These are phyloP conservation scores for Nothophaeocryptopus gaeumannii DNA, from an alignment of 2,329 filamentous ascomycete species.

Conservation along the genomic window DNA sequence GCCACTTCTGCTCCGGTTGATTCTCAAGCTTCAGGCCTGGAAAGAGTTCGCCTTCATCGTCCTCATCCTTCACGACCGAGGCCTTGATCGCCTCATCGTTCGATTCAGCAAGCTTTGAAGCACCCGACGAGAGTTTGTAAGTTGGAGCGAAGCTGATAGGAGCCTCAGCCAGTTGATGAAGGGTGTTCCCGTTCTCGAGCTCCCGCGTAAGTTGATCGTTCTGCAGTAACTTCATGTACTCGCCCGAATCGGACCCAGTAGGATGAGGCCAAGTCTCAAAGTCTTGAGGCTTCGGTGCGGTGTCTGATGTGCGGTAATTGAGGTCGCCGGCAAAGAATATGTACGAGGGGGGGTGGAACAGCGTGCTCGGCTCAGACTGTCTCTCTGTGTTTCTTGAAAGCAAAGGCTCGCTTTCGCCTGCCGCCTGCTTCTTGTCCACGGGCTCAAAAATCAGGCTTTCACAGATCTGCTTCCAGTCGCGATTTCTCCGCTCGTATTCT, in stretches of 20 bases:
- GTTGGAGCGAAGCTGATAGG: constrained; percentile 80
- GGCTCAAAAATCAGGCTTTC: constrained; percentile 69
- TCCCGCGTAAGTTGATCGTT: constrained; percentile 79
- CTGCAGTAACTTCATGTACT: constrained; percentile 64
- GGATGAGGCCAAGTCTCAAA: constrained; percentile 61
- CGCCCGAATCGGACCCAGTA: constrained; percentile 48
- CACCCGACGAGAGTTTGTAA: constrained; percentile 73
- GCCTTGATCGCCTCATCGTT: constrained; percentile 21
- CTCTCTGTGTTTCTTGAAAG: constrained; percentile 1
- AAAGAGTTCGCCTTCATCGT: constrained; percentile 36
- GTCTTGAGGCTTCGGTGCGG: constrained; percentile 58
- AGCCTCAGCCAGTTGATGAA: constrained; percentile 76
- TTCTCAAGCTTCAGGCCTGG: constrained; percentile 17
- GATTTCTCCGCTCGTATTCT: constrained; percentile 70
- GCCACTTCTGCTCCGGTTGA: constrained; percentile 24
- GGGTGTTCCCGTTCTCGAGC: constrained; percentile 62
- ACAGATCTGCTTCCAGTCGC: constrained; percentile 84
- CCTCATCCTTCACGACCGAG: constrained; percentile 11
- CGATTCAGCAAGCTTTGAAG: constrained; percentile 32
- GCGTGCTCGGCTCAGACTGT: constrained; percentile 30
- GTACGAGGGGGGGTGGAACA: constrained; percentile 73
- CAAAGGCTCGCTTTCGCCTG: constrained; percentile 18
- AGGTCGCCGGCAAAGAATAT: constrained; percentile 88
- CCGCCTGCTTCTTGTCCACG: constrained; percentile 4
- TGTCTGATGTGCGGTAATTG: constrained; percentile 83